Evolutionary conservation across 305 asterid genomes (phyloP).

Genomic region (Striga hermonthica): DNA sequence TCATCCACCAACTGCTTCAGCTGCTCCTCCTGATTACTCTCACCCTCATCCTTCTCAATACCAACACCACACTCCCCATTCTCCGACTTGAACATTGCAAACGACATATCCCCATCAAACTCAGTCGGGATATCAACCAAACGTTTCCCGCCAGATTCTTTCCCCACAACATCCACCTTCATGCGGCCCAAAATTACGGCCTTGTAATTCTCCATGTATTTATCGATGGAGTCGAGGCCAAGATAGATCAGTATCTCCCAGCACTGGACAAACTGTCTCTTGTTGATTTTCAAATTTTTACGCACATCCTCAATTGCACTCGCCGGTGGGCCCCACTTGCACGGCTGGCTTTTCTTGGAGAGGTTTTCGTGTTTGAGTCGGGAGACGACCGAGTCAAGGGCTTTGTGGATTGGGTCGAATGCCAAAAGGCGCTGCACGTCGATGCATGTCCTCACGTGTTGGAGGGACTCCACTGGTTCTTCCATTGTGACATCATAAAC

Average conservation of each 20-base stretch:
- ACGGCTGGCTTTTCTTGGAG: constrained; percentile 49
- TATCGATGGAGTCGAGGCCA: constrained; percentile 46
- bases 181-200: constrained; percentile 50
- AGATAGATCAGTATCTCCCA: constrained; percentile 92
- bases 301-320: constrained; percentile 56
- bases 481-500: constrained; percentile 80
- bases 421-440: constrained; percentile 72
- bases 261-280: constrained; percentile 75
- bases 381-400: constrained; percentile 45
- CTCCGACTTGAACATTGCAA: constrained; percentile 66
- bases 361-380: constrained; percentile 53
- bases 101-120: constrained; percentile 64
- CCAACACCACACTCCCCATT: constrained; percentile 37
- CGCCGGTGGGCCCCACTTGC: constrained; percentile 50
- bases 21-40: constrained; percentile 54
- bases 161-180: constrained; percentile 73
- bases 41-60: constrained; percentile 46
- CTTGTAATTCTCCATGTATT: constrained; percentile 52
- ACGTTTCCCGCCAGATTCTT: constrained; percentile 65
- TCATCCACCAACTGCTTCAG: constrained; percentile 61
- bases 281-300: constrained; percentile 71
- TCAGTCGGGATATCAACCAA: constrained; percentile 69
- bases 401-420: constrained; percentile 51
- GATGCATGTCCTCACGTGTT: constrained; percentile 67
- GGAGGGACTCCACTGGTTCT: constrained; percentile 89